These are phyloP conservation scores for Rhizopogon salebrosus DNA, from an alignment of 768 basidiomycete species.

Conservation along the genomic window DNA sequence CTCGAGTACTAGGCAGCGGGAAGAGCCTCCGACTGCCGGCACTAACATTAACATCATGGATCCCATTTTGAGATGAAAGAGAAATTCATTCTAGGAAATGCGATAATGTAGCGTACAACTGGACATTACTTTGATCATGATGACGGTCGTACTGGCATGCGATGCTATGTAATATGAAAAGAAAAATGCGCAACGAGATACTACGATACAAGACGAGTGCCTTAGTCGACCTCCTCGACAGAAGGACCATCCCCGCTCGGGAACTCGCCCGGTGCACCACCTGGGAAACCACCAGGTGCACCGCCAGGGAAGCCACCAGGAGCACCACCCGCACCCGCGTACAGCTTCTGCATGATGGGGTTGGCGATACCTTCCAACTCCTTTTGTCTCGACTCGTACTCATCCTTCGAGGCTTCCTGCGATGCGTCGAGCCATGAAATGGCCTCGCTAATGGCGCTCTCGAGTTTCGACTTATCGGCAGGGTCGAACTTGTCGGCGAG, in stretches of 20 bases:
- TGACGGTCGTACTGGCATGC: slow-evolving; percentile 25
- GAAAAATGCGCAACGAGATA: slow-evolving; percentile 14
- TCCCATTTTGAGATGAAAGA: neutral
- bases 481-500: slow-evolving; percentile 84
- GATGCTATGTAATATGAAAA: slow-evolving; percentile 24
- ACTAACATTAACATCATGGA: no score
- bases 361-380: slow-evolving; percentile 84
- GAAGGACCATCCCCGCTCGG: slow-evolving; percentile 79
- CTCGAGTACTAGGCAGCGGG: no score
- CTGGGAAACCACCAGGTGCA: slow-evolving; percentile 31
- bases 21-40: no score
- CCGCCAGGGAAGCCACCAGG: slow-evolving; percentile 38
- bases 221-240: slow-evolving; percentile 87
- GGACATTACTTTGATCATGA: slow-evolving; percentile 22
- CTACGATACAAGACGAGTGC: slow-evolving; percentile 8
- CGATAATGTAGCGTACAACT: slow-evolving; percentile 26
- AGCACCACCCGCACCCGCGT: slow-evolving; percentile 52
- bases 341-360: slow-evolving; percentile 71
- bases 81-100: slow-evolving; percentile 24
- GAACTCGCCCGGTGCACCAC: slow-evolving; percentile 67
- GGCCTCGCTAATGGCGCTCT: slow-evolving; percentile 74
- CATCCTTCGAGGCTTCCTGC: slow-evolving; percentile 89
- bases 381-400: slow-evolving; percentile 91
- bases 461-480: slow-evolving; percentile 80
- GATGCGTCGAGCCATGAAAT: slow-evolving; percentile 84